Base-by-base conservation (phyloP, 2,329 filamentous ascomycete genomes). In the Talaromyces albobiverticillius region DNA sequence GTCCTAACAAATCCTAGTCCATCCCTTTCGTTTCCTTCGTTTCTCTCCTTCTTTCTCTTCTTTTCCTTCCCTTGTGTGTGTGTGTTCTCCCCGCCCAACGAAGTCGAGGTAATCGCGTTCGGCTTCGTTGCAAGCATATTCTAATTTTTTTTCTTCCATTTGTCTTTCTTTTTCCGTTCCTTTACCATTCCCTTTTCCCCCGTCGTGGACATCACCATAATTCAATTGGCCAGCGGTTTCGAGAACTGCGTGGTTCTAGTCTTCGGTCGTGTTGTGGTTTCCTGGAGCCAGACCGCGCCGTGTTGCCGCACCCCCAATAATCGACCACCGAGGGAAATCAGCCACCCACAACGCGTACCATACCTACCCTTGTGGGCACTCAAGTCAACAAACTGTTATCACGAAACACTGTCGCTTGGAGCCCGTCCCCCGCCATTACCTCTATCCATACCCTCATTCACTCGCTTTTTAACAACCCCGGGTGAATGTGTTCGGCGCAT, bases 71-170 rank as follows among this genome's bases (percentile, higher is more conserved):
- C 25, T 48, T 61, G 63, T 59, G 53, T 62, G 55, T 64, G 50
- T 61, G 63, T 38, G 64, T 64, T 66, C 66, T 66, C 61, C 66
- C 67, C 66, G 63, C 67, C 62, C 63, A 62, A 62, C 63, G 64
- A 68, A 64, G 49, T 58, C 55, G 55, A 46, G 36, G 38, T 51
- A 22, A 43, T 51, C 46, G 41, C 47, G 51, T 51, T 57, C 55
- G 46, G 38, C 51, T 54, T 51, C 51, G 41, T 57, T 50, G 55
- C 46, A 46, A 43, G 41, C 55, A 51, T 38, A 32, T 51, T 14
- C 16, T 48, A n/a, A n/a, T n/a, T n/a, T n/a, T n/a, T n/a, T n/a
- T n/a, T n/a, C n/a, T 43, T 49, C 48, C 55, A 48, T 54, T 57
- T 55, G 47, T 57, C 48, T 29, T 46, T 55, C 51, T 25, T 46